Evolutionary conservation across 495 filamentous ascomycete species (phyloP).

Genomic region (Friedmanniomyces endolithicus): DNA sequence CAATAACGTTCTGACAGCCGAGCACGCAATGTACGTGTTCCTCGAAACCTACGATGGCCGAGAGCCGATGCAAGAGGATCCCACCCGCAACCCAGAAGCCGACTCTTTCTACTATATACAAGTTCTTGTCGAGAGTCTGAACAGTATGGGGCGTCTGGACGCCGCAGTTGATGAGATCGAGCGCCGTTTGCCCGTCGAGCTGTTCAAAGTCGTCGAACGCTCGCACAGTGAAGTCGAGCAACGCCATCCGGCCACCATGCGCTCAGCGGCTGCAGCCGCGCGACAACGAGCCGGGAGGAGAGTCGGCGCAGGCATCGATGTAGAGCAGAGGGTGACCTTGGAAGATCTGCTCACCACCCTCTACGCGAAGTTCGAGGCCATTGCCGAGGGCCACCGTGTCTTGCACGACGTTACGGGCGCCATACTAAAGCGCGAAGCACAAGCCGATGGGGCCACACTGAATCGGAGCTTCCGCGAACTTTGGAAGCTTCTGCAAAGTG

Average conservation of each 20-base stretch:
- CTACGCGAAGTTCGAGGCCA: conserved; percentile 92
- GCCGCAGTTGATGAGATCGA: conserved; percentile 79
- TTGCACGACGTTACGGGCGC: conserved; percentile 80
- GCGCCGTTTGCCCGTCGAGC: conserved; percentile 82
- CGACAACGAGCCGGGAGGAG: conserved; percentile 30
- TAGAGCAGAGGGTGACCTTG: conserved; percentile 64
- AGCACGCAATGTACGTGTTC: conserved; percentile 58
- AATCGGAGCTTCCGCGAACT: conserved; percentile 77
- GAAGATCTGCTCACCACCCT: conserved; percentile 82
- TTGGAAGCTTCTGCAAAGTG: conserved; percentile 82
- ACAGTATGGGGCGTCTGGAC: conserved; percentile 74
- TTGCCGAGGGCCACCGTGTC: conserved; percentile 88
- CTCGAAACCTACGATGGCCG: conserved; percentile 68
- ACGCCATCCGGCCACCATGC: conserved; percentile 63
- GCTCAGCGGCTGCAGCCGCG: conserved; percentile 38
- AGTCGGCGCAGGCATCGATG: conserved; percentile 52
- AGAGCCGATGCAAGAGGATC: conserved; percentile 64
- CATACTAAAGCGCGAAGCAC: conserved; percentile 63
- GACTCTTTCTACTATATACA: conserved; percentile 90
- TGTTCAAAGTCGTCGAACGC: conserved; percentile 87
- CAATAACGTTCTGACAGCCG: neutral
- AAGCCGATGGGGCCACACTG: conserved; percentile 42
- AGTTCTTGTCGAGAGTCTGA: conserved; percentile 74
- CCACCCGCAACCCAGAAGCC: conserved; percentile 81
- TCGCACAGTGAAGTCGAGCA: conserved; percentile 88